Base-by-base conservation (phyloP, 257 asterid genomes). In the Orobanche coerulescens region DNA sequence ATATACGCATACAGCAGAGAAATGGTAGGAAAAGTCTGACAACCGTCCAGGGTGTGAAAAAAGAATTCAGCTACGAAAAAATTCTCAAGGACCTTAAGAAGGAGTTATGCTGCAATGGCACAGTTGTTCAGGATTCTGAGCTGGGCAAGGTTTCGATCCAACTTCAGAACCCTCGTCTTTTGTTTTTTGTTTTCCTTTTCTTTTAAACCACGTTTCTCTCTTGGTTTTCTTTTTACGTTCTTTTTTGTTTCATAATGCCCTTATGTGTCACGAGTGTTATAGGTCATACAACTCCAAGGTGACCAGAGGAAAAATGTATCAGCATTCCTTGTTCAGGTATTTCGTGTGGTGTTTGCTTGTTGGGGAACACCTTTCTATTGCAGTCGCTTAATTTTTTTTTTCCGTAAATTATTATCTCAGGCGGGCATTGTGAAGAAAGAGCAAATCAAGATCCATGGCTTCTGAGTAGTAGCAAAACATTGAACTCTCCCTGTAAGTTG, bases 31-130 rank as follows among this genome's bases (percentile, higher is more conserved):
- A 87, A 73, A 77, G 95, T 71, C 80, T 87, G 82, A 87, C 95
- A 2, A 87, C 95, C 1, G 93, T 87, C 65, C 95, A 87, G 64
- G 95, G 95, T 2, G 74, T 86, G 72, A 86, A 82, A 70, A 84
- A 87, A 72, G 95, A 87, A 37, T 87, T 84, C 83, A 84, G 94
- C 81, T 87, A 84, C 61, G 84, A 66, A 15, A 87, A 84, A 66
- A 87, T 87, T 65, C 95, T 87, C 62, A 87, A 87, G 72, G 95
- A 87, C 73, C 87, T 87, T 20, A 84, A 87, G 84, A 82, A 84
- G 72, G 92, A 86, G 67, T 83, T 86, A 54, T 86, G 95, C 87
- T 86, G 95, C 79, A 86, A 86, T 77, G 95, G 95, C 60, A 87
- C 95, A 3, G 95, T 87, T 20, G 90, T 87, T 34, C 95, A 84